Evolutionary conservation across 768 basidiomycete genomes (phyloP).

Genomic region (Suillus lakei): DNA sequence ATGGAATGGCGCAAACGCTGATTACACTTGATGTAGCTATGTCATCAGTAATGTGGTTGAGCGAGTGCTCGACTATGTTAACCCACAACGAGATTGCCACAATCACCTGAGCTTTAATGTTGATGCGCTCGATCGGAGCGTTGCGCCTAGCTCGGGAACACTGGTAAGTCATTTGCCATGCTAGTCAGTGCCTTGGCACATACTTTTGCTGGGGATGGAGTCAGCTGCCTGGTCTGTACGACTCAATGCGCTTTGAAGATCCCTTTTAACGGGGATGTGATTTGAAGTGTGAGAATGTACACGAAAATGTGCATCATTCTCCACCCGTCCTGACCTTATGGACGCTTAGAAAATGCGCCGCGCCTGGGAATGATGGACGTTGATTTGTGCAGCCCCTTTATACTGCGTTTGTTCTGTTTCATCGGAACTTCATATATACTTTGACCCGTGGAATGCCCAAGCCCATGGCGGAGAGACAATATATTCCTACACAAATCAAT

Average conservation of each 20-base stretch:
- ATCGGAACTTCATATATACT: neutral
- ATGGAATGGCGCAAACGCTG: slow-evolving; percentile 60
- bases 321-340: no score
- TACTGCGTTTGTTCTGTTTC: neutral
- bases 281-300: no score
- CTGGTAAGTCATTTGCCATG: slow-evolving; percentile 58
- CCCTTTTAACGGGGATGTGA: neutral
- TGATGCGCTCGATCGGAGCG: slow-evolving; percentile 86
- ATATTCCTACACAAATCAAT: neutral
- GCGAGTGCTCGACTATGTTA: slow-evolving; percentile 94
- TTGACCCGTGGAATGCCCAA: no score
- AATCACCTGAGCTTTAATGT: slow-evolving; percentile 98
- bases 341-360: neutral
- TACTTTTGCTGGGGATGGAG: no score
- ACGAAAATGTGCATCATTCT: neutral
- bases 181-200: neutral
- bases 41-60: slow-evolving; percentile 95
- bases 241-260: neutral
- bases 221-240: no score
- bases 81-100: slow-evolving; percentile 79
- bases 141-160: slow-evolving; percentile 72
- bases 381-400: neutral
- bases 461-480: neutral
- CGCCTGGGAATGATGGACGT: neutral
- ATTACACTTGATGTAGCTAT: slow-evolving; percentile 45